Evolutionary conservation across 768 basidiomycete genomes (phyloP), one percentile per base, ranked within the genome.

Genomic region (Russula ochroleuca): DNA sequence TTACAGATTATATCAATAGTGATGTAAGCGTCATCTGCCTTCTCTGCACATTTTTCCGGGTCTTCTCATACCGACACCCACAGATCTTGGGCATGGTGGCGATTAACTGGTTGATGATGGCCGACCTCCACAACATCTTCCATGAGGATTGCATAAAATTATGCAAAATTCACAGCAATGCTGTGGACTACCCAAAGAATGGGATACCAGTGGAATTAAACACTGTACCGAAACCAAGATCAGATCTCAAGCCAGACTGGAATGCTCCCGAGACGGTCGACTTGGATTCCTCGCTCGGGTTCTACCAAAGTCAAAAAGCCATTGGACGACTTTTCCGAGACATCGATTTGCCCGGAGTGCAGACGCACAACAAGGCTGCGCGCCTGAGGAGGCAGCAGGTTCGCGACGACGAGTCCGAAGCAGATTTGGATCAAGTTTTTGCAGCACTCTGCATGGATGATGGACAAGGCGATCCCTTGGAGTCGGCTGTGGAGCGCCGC

Each of bases 111-210:
- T 74, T 88, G 10, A 78, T 85, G 51, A 82, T 84, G 43, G 86
- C 87, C 4, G 87, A 89, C 70, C 79, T 81, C 66, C 2, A 72
- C 5, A 77, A 78, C 0, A 84, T 85, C 41, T 75, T 81, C 50
- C 79, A 87, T 66, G 55, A 66, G 1, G 79, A 82, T 33, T 88
- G 87, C 71, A 47, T 81, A 13, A 73, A 63, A 47, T 75, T 90
- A 28, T 81, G 87, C 9, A 71, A 74, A 13, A 73, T 88, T 15
- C 85, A 87, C 68, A 85, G 83, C 40, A 74, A 82, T 58, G 87
- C 87, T 0, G 85, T 87, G 1, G 86, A 88, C 70, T 88, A 83
- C 67, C 83, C 84, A 0, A 86, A 85, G 70, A 81, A 79, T 19
- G 68, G 77, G 15, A 65, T 66, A 10, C 73, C 76, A 0, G 77